Base-by-base conservation (phyloP, 495 filamentous ascomycete species). In the Xylona heveae region DNA sequence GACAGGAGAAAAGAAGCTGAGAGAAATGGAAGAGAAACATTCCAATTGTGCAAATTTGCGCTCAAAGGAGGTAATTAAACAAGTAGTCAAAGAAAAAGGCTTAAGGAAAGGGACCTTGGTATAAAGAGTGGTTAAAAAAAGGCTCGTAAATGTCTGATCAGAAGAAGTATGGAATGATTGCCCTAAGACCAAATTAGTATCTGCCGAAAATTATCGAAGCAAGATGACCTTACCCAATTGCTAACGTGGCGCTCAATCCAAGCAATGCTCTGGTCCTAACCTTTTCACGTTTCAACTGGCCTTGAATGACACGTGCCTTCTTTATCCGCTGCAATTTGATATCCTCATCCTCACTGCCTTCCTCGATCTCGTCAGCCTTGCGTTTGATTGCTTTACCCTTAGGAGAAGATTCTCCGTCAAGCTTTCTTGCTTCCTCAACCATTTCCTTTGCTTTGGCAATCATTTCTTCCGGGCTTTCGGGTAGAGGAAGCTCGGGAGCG, bases 371-470 rank as follows among this genome's bases (percentile, higher is more conserved):
- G 7, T 76, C 76, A 1, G 66, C 68, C 57, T 92, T 94, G 41
- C 88, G 69, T 64, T 95, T 95, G 46, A 49, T 46, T 31, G 52
- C 48, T 46, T 63, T 71, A 23, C 51, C 59, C 23, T 57, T 44
- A 18, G 53, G 48, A 6, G 46, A 47, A n/a, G 54, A 44, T 4
- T 46, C 45, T 14, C 46, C 37, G n/a, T 50, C 36, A 28, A 67
- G 49, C 38, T 71, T 68, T 28, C 60, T 61, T 25, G 79, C 82
- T 33, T 78, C 77, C 31, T 76, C 66, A 4, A 95, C 88, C 81
- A 94, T 92, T 40, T 71, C 69, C 49, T 76, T 81, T 5, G 88
- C 88, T 49, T 78, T 65, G 28, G 68, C 73, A 28, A 95, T 71
- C 74, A 94, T 78, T 20, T 72, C 62, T 34, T 77, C 59, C 0